Percentiles rank a stretch among this genome's conserved stretches.
Conservation (phyloP, 345 rosid species). For the Alliaria petiolata region DNA sequence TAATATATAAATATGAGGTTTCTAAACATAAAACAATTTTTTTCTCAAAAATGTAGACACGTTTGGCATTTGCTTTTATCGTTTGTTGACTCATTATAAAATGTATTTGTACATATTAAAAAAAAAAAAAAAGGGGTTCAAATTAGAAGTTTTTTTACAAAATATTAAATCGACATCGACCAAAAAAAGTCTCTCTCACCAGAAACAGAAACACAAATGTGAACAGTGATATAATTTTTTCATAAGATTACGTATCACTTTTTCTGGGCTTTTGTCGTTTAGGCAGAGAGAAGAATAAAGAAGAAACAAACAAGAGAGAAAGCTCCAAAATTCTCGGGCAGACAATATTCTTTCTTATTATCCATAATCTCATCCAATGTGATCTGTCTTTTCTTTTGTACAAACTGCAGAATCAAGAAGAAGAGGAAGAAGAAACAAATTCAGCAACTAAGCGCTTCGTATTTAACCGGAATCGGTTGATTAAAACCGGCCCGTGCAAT, state of each 20-base stretch:
- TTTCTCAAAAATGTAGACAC: not conserved
- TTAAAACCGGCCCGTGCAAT: conserved; percentile 73
- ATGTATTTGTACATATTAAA: too few relatives aligned
- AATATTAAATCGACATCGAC: not conserved
- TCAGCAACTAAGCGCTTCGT: conserved; percentile 90
- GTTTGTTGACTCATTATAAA: not conserved
- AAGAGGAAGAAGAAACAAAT: not conserved
- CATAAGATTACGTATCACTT: not conserved
- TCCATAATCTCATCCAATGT: conserved; percentile 35
- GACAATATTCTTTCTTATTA: conserved; percentile 35
- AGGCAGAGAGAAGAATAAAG: not conserved
- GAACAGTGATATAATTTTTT: not conserved
- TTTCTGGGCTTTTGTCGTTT: not conserved
- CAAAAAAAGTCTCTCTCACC: not conserved
- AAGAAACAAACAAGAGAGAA: conserved; percentile 25
- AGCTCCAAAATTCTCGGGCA: conserved; percentile 33
- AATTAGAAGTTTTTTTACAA: not conserved
- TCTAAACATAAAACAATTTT: not conserved
- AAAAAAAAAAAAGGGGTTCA: too few relatives aligned
- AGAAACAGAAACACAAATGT: conserved; percentile 1
- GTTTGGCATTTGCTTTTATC: not conserved
- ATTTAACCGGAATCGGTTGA: conserved; percentile 74
- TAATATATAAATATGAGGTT: too few relatives aligned
- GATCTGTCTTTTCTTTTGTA: conserved; percentile 27
- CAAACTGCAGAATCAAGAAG: not conserved